Evolutionary conservation across 2,329 filamentous ascomycete species (phyloP), one percentile per base, ranked within the genome.

Genomic region (Myriosclerotinia curreyana): DNA sequence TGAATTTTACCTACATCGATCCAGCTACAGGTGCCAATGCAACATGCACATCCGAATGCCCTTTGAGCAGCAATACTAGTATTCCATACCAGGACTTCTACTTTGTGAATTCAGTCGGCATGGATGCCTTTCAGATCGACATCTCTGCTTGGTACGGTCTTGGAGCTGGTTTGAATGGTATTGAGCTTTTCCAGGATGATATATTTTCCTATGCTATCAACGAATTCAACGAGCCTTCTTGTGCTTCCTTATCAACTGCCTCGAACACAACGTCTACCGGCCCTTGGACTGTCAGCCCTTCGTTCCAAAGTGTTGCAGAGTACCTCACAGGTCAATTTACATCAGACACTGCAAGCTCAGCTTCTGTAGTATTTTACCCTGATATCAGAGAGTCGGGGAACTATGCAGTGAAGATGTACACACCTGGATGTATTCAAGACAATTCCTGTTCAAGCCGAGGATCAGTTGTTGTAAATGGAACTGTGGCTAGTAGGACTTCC

Each of bases 1-100:
- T 99, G 87, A 97, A 98, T 77, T 83, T 99, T 73, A 96, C 92
- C 46, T 98, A 95, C 71, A 87, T 87, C 68, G 92, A 98, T 72
- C 88, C 89, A 31, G 79, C 75, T 48, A 89, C 85, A 1, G 89
- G 89, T 34, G 79, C 84, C 59, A 87, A 88, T 63, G 77, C 80
- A 38, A 87, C 83, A 64, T 99, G 95, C 77, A 92, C 93, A 61
- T 88, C 86, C 66, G 83, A 86, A 72, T 99, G 95, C 71, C 91
- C 93, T n/a, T 82, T 99, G 55, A 92, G 90, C 67, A 81, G 86
- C 72, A 86, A 91, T 71, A 77, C 81, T 22, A 83, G 81, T 7
- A 75, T 87, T 58, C 76, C 81, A 59, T 96, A 85, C 70, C 93
- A 97, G 75, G 95, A 99, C 72, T 99, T 98, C 74, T 83, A 86